Conservation (phyloP, 306 rosid genomes). For the Senna tora region DNA sequence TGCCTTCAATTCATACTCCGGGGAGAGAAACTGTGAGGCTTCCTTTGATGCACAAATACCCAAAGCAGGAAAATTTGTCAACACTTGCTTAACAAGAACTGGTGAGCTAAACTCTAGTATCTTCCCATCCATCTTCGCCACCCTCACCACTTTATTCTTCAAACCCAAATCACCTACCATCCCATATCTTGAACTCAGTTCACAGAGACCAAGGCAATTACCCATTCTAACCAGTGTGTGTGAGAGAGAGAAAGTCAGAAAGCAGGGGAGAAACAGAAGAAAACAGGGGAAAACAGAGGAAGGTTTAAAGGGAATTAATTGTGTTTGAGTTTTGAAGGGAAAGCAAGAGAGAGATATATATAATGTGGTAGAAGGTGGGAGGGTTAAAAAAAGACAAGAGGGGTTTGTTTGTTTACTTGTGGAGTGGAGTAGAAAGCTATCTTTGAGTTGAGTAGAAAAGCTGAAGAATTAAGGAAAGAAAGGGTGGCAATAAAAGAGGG, state of each 20-base stretch:
- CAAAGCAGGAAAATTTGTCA: slow-evolving; percentile 42
- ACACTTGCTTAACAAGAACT: slow-evolving; percentile 54
- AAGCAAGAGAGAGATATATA: slow-evolving; percentile 39
- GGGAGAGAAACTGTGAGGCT: slow-evolving; percentile 47
- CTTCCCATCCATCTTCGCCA: slow-evolving; percentile 64
- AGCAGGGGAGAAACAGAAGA: slow-evolving; percentile 16
- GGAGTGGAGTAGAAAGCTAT: slow-evolving; percentile 50
- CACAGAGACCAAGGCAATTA: slow-evolving; percentile 49
- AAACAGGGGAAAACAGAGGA: slow-evolving; percentile 14
- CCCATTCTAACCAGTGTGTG: slow-evolving; percentile 55
- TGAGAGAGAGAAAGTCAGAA: slow-evolving; percentile 14
- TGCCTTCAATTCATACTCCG: slow-evolving; percentile 50
- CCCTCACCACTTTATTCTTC: slow-evolving; percentile 42
- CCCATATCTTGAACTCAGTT: slow-evolving; percentile 28
- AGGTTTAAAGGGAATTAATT: neutral
- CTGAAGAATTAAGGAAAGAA: slow-evolving; percentile 30
- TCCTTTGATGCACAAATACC: slow-evolving; percentile 51
- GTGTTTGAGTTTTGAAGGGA: slow-evolving; percentile 36
- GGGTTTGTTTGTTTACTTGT: slow-evolving; percentile 47
- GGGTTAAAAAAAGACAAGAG: slow-evolving; percentile 34
- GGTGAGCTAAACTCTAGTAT: slow-evolving; percentile 54
- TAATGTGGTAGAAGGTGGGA: slow-evolving; percentile 22
- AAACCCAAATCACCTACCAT: slow-evolving; percentile 15
- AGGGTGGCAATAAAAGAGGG: slow-evolving; percentile 10
- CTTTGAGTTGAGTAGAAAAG: slow-evolving; percentile 40